A percentile compares a stretch with the other conserved stretches of the same genome.
These are phyloP conservation scores for Cyberlindnera mrakii DNA, from an alignment of 805 yeast genomes.

Conservation along the genomic window DNA sequence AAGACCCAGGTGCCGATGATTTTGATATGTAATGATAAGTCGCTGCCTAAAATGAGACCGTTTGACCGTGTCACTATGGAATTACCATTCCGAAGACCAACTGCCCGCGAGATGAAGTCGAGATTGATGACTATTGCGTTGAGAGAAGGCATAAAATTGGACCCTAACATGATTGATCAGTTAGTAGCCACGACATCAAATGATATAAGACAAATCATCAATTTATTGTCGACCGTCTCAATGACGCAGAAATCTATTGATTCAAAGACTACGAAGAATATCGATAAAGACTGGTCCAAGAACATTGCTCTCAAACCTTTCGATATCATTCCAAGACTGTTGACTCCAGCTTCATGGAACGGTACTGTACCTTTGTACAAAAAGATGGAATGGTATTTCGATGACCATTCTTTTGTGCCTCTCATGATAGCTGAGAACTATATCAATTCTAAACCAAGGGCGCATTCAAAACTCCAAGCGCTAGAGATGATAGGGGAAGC, in stretches of 20 bases:
- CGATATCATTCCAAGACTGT: slow-evolving; percentile 70
- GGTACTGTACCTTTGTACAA: slow-evolving; percentile 61
- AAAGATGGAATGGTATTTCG: slow-evolving; percentile 83
- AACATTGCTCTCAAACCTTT: slow-evolving; percentile 88
- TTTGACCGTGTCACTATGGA: slow-evolving; percentile 81
- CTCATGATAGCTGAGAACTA: slow-evolving; percentile 96
- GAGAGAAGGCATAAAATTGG: slow-evolving; percentile 75
- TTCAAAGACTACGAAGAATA: slow-evolving; percentile 53
- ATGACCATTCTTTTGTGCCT: slow-evolving; percentile 92
- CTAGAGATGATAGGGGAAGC: slow-evolving; percentile 67
- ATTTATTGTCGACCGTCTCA: slow-evolving; percentile 78
- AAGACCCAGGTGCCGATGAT: slow-evolving; percentile 87
- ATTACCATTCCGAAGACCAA: slow-evolving; percentile 83
- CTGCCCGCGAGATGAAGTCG: slow-evolving; percentile 71
- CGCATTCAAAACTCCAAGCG: slow-evolving; percentile 41
- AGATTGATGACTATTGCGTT: slow-evolving; percentile 87
- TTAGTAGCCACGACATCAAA: slow-evolving; percentile 79
- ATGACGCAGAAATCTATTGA: slow-evolving; percentile 62
- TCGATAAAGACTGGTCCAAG: slow-evolving; percentile 76
- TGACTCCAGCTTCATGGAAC: slow-evolving; percentile 54
- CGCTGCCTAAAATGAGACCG: slow-evolving; percentile 92
- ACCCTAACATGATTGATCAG: slow-evolving; percentile 75
- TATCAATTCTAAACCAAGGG: slow-evolving; percentile 54
- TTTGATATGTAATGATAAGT: slow-evolving; percentile 87
- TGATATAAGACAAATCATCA: slow-evolving; percentile 92